These are phyloP conservation scores for Alternaria atra DNA, from an alignment of 2,329 filamentous ascomycete genomes.

Conservation along the genomic window DNA sequence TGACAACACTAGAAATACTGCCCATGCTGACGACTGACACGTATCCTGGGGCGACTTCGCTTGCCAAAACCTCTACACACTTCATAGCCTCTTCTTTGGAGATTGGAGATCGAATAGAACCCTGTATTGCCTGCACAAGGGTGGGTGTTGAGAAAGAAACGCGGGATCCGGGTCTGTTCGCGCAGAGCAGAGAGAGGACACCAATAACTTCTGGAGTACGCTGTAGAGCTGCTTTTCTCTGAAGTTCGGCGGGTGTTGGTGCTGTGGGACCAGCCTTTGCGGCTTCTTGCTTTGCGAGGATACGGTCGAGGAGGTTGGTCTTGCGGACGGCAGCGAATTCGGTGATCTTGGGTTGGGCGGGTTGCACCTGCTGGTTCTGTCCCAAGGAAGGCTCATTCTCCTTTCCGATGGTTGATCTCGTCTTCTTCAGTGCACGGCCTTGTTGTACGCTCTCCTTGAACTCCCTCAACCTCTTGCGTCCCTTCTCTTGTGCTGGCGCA, in stretches of 20 bases:
- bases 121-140: constrained; percentile 55
- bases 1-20: constrained; percentile 55
- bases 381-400: constrained; percentile 37
- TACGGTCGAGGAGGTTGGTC: constrained; percentile 59
- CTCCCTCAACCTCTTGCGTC: constrained; percentile 73
- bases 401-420: constrained; percentile 39
- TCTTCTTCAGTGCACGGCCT: constrained; percentile 43
- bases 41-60: constrained; percentile 56
- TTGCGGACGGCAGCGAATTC: constrained; percentile 53
- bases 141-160: constrained; percentile 57
- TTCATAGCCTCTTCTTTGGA: constrained; percentile 56
- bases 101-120: constrained; percentile 57
- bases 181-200: constrained; percentile 55
- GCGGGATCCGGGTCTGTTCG: constrained; percentile 45
- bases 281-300: constrained; percentile 59
- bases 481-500: constrained; percentile 69
- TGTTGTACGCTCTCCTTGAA: constrained; percentile 68
- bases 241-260: constrained; percentile 54
- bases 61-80: constrained; percentile 55
- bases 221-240: constrained; percentile 58
- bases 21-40: constrained; percentile 52
- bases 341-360: constrained; percentile 48
- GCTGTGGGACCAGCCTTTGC: constrained; percentile 50
- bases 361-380: constrained; percentile 23
- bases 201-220: constrained; percentile 57